These are phyloP conservation scores for Saprolegnia parasitica DNA, from an alignment of 352 stramenopile genomes.

Conservation along the genomic window DNA sequence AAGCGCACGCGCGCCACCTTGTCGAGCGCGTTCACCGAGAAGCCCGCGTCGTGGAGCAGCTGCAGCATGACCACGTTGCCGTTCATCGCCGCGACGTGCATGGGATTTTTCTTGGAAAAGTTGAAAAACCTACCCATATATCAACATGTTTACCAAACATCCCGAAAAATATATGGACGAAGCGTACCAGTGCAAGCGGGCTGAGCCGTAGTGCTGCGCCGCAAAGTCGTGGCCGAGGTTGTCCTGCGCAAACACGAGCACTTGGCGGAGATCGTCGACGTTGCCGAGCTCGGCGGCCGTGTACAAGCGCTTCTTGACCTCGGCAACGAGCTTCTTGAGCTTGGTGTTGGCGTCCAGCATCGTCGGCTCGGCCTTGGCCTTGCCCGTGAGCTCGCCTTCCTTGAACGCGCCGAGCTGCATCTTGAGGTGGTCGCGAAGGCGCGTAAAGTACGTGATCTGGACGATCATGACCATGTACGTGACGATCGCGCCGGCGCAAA, in stretches of 20 bases:
- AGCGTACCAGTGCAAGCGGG: constrained; percentile 41
- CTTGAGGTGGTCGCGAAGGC: constrained; percentile 78
- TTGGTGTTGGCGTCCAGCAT: constrained; percentile 61
- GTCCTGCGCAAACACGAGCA: constrained; percentile 51
- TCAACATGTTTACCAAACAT: neutral
- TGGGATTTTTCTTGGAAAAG: constrained; percentile 66
- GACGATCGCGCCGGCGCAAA: constrained; percentile 45
- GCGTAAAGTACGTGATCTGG: constrained; percentile 63
- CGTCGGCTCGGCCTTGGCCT: constrained; percentile 41
- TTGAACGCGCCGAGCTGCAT: constrained; percentile 79
- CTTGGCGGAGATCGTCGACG: constrained; percentile 52
- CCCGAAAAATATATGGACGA: too few species aligned
- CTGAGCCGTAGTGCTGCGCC: constrained; percentile 44
- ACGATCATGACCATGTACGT: constrained; percentile 61
- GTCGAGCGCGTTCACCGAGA: constrained; percentile 60
- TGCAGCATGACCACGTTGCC: constrained; percentile 66
- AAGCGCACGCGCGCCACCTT: constrained; percentile 78
- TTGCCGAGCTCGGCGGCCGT: constrained; percentile 64
- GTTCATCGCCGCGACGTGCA: constrained; percentile 71
- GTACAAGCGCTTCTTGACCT: constrained; percentile 66
- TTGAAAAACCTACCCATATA: constrained; percentile 41
- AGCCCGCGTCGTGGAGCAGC: constrained; percentile 48
- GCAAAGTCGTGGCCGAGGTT: constrained; percentile 50
- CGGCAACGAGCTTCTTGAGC: constrained; percentile 43
- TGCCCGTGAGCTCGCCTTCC: constrained; percentile 47